Conservation (phyloP, 345 rosid species). For the Syzygium grande region DNA sequence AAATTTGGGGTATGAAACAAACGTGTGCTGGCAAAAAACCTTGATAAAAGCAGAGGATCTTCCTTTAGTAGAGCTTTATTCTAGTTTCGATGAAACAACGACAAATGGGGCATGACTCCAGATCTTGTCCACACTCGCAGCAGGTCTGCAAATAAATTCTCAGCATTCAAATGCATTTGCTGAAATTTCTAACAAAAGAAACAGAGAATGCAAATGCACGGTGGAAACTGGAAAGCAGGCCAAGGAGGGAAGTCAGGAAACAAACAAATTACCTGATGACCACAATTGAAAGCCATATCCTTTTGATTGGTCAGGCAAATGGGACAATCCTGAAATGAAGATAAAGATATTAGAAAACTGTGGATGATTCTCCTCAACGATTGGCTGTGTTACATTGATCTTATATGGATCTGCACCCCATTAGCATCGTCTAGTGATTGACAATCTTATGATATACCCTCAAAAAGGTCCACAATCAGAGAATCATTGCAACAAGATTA, state of each 20-base stretch:
- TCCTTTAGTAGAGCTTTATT: slow-evolving; percentile 72
- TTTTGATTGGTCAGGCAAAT: slow-evolving; percentile 51
- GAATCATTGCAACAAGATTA: not conserved
- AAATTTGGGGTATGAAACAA: not conserved
- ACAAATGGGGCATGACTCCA: slow-evolving; percentile 75
- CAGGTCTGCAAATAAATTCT: slow-evolving; percentile 47
- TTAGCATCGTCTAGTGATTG: not conserved
- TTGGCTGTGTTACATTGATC: not conserved
- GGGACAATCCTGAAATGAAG: slow-evolving; percentile 40
- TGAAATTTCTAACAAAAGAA: not conserved
- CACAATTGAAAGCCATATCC: slow-evolving; percentile 78
- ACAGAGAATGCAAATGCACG: not conserved
- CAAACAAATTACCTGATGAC: slow-evolving; percentile 57
- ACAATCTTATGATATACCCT: not conserved
- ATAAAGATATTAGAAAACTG: not conserved
- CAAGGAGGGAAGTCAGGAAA: not conserved
- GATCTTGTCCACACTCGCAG: slow-evolving; percentile 79
- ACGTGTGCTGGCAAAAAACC: not conserved
- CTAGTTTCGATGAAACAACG: slow-evolving; percentile 54
- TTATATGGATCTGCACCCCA: not conserved
- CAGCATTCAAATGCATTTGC: not conserved
- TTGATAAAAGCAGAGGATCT: not conserved
- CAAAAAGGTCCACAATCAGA: not conserved
- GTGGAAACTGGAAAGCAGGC: not conserved
- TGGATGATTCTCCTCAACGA: not conserved